Evolutionary conservation across 768 basidiomycete genomes (phyloP).

Genomic region (Kwoniella sp.): DNA sequence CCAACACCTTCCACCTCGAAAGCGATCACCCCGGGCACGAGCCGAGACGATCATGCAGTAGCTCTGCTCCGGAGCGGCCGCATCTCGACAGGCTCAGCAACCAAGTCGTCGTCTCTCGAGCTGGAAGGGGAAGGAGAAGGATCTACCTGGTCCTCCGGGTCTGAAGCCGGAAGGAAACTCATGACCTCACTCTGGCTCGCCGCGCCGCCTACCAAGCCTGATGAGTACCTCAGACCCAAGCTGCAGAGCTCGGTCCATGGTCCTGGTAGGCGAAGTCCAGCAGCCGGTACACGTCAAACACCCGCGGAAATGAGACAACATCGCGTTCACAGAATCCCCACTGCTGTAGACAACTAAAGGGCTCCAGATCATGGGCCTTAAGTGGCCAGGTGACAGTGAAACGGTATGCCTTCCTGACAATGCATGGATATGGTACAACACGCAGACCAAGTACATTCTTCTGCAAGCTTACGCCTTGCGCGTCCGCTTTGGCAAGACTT

Average conservation of each 20-base stretch:
- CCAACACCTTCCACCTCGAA: neutral
- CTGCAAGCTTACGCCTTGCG: no score
- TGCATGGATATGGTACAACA: no score
- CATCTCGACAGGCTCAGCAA: no score
- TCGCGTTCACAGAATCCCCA: neutral
- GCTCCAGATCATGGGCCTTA: no score
- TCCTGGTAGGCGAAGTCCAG: neutral
- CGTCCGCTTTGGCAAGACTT: no score
- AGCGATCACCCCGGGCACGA: neutral
- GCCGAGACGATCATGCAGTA: neutral
- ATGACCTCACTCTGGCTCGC: conserved; percentile 9
- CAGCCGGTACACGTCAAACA: neutral
- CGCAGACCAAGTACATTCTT: no score
- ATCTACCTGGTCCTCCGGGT: neutral
- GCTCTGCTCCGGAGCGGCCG: neutral
- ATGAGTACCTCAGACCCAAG: neutral
- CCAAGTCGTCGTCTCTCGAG: neutral
- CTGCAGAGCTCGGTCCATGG: neutral
- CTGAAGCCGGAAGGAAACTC: conserved; percentile 2
- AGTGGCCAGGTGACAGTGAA: neutral
- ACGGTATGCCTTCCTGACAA: no score
- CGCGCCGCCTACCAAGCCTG: conserved; percentile 3
- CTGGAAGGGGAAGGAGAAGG: neutral
- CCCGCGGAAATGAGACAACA: neutral
- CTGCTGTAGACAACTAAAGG: neutral